Evolutionary conservation across 2,329 filamentous ascomycete species (phyloP).

Genomic region (Diaporthe batatas): DNA sequence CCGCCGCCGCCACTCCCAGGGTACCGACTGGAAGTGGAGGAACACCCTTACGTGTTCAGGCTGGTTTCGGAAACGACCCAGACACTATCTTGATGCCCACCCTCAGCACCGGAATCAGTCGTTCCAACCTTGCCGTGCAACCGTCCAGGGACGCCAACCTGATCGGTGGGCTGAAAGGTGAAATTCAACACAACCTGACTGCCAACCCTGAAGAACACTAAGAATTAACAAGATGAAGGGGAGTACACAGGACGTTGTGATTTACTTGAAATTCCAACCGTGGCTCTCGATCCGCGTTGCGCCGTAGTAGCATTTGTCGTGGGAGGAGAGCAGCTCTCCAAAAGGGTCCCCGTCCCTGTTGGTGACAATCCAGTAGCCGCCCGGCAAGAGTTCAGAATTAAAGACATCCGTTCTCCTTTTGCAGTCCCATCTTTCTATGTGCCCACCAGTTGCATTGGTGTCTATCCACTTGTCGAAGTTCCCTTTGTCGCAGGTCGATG

Average conservation of each 20-base stretch:
- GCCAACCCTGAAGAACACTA: not conserved
- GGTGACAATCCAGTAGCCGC: conserved; percentile 15
- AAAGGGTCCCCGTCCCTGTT: conserved; percentile 1
- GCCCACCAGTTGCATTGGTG: not conserved
- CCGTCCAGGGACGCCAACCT: not conserved
- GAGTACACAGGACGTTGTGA: not conserved
- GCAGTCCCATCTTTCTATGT: conserved; percentile 4
- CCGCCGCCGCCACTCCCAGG: conserved; percentile 1
- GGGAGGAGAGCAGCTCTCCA: not conserved
- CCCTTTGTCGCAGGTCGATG: not conserved
- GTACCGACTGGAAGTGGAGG: not conserved
- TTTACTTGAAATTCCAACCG: not conserved
- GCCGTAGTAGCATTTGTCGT: conserved; percentile 9
- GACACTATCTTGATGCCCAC: conserved; percentile 1
- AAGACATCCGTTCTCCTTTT: not conserved
- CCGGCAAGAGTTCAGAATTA: conserved; percentile 1
- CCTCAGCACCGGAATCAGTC: not conserved
- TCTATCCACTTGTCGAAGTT: conserved; percentile 3
- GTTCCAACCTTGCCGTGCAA: not conserved
- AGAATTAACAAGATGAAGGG: not conserved
- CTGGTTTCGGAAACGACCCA: conserved; percentile 20
- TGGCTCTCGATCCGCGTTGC: not conserved
- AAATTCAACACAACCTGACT: conserved; percentile 2
- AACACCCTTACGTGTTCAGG: conserved; percentile 10
- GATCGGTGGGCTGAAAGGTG: not conserved